Percentiles rank a stretch among this genome's conserved stretches.
Evolutionary conservation across 108 stramenopile species (phyloP).

Genomic region (Chaetoceros muelleri): DNA sequence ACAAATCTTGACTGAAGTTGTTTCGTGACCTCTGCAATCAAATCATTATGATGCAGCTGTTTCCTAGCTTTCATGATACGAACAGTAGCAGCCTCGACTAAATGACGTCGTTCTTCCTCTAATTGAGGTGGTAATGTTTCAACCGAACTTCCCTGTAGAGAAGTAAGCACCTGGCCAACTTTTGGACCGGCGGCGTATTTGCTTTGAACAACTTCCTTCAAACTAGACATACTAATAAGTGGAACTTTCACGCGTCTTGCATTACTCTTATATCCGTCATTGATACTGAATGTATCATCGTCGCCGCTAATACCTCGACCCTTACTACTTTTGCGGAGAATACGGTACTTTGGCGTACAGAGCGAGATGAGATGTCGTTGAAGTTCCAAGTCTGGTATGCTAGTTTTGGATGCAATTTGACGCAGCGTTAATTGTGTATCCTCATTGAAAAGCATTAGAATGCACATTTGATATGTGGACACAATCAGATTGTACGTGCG

Average conservation of each 20-base stretch:
- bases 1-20: slow-evolving; percentile 76
- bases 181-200: slow-evolving; percentile 14
- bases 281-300: slow-evolving; percentile 89
- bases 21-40: slow-evolving; percentile 87
- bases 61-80: slow-evolving; percentile 97
- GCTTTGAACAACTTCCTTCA: slow-evolving; percentile 58
- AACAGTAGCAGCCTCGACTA: slow-evolving; percentile 93
- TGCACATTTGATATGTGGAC: slow-evolving; percentile 97
- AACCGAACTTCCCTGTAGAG: slow-evolving; percentile 19
- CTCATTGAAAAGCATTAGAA: slow-evolving; percentile 91
- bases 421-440: slow-evolving; percentile 55
- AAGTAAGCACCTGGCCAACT: slow-evolving; percentile 15
- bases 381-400: slow-evolving; percentile 85
- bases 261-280: slow-evolving; percentile 80
- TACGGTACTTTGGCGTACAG: slow-evolving; percentile 90
- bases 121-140: slow-evolving; percentile 57
- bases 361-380: slow-evolving; percentile 91
- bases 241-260: slow-evolving; percentile 85
- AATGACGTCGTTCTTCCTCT: slow-evolving; percentile 86
- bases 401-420: slow-evolving; percentile 69
- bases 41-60: slow-evolving; percentile 83
- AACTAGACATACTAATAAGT: slow-evolving; percentile 79
- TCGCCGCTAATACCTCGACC: slow-evolving; percentile 83
- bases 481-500: slow-evolving; percentile 89
- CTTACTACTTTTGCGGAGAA: slow-evolving; percentile 86